Percentiles rank a stretch among this genome's conserved stretches.
Evolutionary conservation across 495 filamentous ascomycete species (phyloP).

Genomic region (Penicillium ucsense): DNA sequence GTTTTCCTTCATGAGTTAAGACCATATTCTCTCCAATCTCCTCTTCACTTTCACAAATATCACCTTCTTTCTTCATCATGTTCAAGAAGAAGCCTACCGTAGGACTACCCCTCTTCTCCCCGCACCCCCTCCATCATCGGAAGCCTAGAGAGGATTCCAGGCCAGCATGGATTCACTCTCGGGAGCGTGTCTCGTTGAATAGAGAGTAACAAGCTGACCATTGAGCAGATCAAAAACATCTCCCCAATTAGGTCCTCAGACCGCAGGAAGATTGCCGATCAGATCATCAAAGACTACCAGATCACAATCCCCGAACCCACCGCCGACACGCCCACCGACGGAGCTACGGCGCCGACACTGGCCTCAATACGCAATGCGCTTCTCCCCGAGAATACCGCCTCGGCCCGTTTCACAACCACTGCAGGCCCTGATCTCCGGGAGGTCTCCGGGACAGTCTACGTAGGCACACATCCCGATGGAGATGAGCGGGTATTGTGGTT

Average conservation of each 20-base stretch:
- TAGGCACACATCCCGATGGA: constrained; percentile 45
- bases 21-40: neutral
- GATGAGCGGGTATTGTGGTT: constrained; percentile 64
- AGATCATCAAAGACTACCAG: constrained; percentile 55
- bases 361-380: constrained; percentile 50
- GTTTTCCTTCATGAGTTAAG: too few relatives aligned
- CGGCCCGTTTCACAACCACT: constrained; percentile 61
- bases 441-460: constrained; percentile 57
- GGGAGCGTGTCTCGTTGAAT: neutral
- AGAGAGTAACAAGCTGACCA: neutral
- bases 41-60: neutral
- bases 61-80: constrained; percentile 31
- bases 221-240: constrained; percentile 54
- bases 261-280: constrained; percentile 58
- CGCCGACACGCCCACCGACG: constrained; percentile 27
- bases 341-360: constrained; percentile 32
- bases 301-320: constrained; percentile 36
- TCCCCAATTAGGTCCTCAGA: constrained; percentile 63
- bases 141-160: too few relatives aligned
- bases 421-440: constrained; percentile 54
- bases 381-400: constrained; percentile 54
- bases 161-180: too few relatives aligned
- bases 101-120: constrained; percentile 11
- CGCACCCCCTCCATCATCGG: constrained; percentile 16
- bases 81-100: constrained; percentile 77